Base-by-base conservation (phyloP, 805 yeast species). In the Ogataea salicorniae region DNA sequence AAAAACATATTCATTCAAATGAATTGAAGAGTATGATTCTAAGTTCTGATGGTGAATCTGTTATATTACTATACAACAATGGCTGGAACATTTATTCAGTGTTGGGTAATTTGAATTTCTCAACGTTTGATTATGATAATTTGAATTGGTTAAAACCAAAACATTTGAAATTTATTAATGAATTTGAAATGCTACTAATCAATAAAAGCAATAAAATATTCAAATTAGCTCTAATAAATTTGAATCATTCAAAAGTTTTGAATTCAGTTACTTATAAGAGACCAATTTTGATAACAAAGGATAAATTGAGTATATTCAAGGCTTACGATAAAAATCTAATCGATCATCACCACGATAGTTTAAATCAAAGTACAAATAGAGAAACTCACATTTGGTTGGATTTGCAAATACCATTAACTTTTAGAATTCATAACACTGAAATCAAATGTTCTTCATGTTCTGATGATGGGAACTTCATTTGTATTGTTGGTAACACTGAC, bases 61-160 rank as follows among this genome's bases (percentile, higher is more conserved):
- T 66, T 26, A 43, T 67, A 5, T 46, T 58, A 4, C 43, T 60
- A 11, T 66, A 52, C 46, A 52, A 53, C 17, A 63, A 62, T 39
- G 81, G 81, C 5, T 79, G 81, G 81, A 70, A 69, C 42, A 49
- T 74, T 23, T 68, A 66, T 50, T 74, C 82, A 3, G 69, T 69
- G 15, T 65, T 76, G 34, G 83, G 83, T 1, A 72, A 74, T 53
- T 58, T 71, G 36, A 68, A 64, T 34, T 70, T 72, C 39, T 68
- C 75, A 9, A 66, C 79, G 5, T 67, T 65, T 50, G 70, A 68
- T 46, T 61, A 60, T 47, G 70, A 66, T 39, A 52, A 56, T 16
- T 37, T 54, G 13, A 51, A 55, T 20, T 45, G 67, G 50, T 44
- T 52, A 14, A 49, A 43, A 31, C 53, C 58, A 3, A 37, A 42